Base-by-base conservation (phyloP, 2,329 filamentous ascomycete species). In the Phoma sp. region DNA sequence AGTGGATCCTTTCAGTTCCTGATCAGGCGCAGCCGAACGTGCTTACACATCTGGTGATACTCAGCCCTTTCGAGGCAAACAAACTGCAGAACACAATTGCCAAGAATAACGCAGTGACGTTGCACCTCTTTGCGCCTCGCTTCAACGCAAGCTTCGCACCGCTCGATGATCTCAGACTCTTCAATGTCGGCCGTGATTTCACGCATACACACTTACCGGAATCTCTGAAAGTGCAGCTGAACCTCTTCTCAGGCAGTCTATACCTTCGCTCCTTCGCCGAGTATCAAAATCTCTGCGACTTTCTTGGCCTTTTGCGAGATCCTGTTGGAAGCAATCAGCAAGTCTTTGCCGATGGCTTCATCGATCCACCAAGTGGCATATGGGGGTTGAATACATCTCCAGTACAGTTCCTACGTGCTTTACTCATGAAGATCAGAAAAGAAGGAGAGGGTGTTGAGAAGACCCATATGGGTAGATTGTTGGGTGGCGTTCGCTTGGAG, bases 211-310 rank as follows among this genome's bases (percentile, higher is more conserved):
- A 25, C 7, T 50, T 68, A 4, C 64, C 59, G 10, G 67, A 61
- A 8, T 65, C 50, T 0, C 63, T 83, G 0, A 67, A 74, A 0
- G 71, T 77, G 0, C 77, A 84, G 51, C 77, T 91, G 0, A 87
- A 88, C 38, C 71, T 91, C 0, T 90, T 91, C 49, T 78, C 89
- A 0, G 89, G 88, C 0, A 86, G 89, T 49, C 76, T 90, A 0
- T 91, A 90, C 60, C 75, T 90, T 8, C 69, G 66, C 0, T 79
- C 77, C 0, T 83, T 78, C 38, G 53, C 73, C 0, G 81, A 89
- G 47, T 91, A 90, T 57, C 58, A 67, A 0, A 66, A 74, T 1
- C 65, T 81, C 0, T 87, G 85, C 55, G 66, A 75, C 1, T 80
- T 79, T 36, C 71, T 89, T 0, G 82, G 85, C 0, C 63, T 89